Percentiles rank a stretch among this genome's conserved stretches.
Conservation (phyloP, 371 early-diverging fungal species). For the Mortierella sp. region DNA sequence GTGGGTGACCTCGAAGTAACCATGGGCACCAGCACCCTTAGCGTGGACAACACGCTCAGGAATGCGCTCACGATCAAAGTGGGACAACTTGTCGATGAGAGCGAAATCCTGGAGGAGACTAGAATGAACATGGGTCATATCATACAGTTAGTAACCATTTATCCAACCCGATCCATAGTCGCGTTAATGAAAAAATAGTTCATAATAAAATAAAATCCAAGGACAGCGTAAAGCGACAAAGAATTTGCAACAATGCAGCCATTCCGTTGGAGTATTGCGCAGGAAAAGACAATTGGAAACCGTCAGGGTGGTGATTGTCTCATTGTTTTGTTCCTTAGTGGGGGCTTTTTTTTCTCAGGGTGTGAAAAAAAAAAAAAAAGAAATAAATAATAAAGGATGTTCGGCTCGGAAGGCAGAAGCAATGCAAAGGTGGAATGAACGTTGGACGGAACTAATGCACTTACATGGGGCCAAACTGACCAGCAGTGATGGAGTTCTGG, state of each 20-base stretch:
- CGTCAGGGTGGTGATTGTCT: not conserved
- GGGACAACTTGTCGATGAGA: constrained; percentile 83
- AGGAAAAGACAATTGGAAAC: too few species aligned
- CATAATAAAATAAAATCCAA: not conserved
- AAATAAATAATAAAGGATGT: too few species aligned
- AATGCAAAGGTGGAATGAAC: not conserved
- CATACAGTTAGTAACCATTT: not conserved
- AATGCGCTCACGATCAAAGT: constrained; percentile 89
- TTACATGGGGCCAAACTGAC: constrained; percentile 66
- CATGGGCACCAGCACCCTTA: constrained; percentile 83
- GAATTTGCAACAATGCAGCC: not conserved
- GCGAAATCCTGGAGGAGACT: constrained; percentile 78
- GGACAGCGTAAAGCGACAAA: constrained; percentile 14
- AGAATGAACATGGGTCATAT: not conserved
- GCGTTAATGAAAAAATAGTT: not conserved
- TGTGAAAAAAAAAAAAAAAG: too few species aligned
- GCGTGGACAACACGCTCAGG: constrained; percentile 91
- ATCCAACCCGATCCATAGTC: not conserved
- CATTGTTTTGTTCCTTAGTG: not conserved
- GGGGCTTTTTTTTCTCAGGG: too few species aligned
- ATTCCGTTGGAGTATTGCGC: not conserved
- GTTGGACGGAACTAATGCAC: constrained; percentile 7
- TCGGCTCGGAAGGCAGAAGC: constrained; percentile 23
- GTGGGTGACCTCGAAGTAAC: constrained; percentile 67
- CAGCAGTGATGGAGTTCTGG: constrained; percentile 73